Percentiles rank a stretch among this genome's conserved stretches.
phyloP scores from a whole-genome alignment of 768 basidiomycete species.

The Lactarius vividus region DNA sequence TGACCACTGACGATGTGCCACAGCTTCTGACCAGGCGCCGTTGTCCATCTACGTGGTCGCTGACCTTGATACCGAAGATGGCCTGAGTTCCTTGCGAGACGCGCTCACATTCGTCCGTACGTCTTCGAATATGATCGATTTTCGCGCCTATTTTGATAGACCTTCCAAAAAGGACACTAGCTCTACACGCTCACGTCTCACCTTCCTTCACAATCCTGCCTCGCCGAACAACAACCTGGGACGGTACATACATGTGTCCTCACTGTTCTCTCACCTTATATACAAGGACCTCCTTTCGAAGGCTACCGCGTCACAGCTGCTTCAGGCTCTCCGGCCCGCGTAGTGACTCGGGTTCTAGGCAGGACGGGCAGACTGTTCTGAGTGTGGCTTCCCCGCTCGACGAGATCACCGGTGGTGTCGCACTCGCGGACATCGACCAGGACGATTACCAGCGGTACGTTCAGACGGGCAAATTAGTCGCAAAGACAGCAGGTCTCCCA shows the following conservation, averaged over 20 bases:
- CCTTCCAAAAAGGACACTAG: constrained; percentile 37
- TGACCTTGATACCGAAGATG: constrained; percentile 67
- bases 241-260: constrained; percentile 38
- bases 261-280: constrained; percentile 51
- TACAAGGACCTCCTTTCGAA: constrained; percentile 41
- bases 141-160: constrained; percentile 10
- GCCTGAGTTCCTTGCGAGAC: constrained; percentile 58
- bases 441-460: constrained; percentile 44
- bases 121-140: constrained; percentile 26
- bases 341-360: constrained; percentile 12
- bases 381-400: constrained; percentile 34
- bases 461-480: constrained; percentile 46
- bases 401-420: constrained; percentile 38
- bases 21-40: constrained; percentile 33
- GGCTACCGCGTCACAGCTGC: constrained; percentile 39
- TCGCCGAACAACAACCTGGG: constrained; percentile 25
- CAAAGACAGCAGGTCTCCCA: constrained; percentile 53
- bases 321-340: constrained; percentile 40
- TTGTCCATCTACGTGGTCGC: constrained; percentile 66
- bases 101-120: constrained; percentile 65
- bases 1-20: constrained; percentile 29
- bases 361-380: constrained; percentile 42
- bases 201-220: constrained; percentile 74
- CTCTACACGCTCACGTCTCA: constrained; percentile 54
- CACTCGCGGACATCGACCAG: constrained; percentile 36